Base-by-base conservation (phyloP, 2,329 filamentous ascomycete genomes). In the Aspergillus neoniger region DNA sequence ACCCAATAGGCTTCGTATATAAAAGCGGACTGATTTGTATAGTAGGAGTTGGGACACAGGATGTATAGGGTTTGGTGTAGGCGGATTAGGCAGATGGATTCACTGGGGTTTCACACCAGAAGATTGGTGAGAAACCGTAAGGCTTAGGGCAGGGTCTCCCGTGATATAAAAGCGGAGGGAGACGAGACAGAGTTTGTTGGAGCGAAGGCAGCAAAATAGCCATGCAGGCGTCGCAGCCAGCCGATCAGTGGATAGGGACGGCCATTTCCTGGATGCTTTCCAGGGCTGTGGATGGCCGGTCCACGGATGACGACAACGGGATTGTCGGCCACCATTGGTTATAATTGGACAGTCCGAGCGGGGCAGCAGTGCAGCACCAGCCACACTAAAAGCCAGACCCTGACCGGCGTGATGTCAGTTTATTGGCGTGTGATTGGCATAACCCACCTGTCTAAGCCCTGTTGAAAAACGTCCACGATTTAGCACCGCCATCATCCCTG, bases 121-220 rank as follows among this genome's bases (percentile, higher is more conserved):
- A 30, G 17, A 19, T 47, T 54, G 19, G 53, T 19, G 41, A 44
- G 23, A 39, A 41, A 32, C 19, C 36, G 21, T 36, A 43, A 47
- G 28, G 41, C 30, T 36, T 53, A 32, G 48, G n/a, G 19, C 39
- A 21, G 25, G 25, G 28, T 30, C 25, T n/a, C 23, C 47, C 47
- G 47, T n/a, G 39, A 44, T 55, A 55, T 59, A 64, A 56, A 55
- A 55, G 62, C 30, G 39, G 48, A 51, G 30, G 32, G 39, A 28
- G 38, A 41, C 12, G 4, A 39, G 57, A 57, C 56, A 65, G 57
- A 57, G 39, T 57, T 59, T 63, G 54, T 19, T 25, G 23, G 41
- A 32, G 53, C 51, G 56, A 61, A 69, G 67, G 67, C 66, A 68
- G 61, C 66, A 64, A 52, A 64, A 67, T 67, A 63, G 59, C 61